Base-by-base conservation (phyloP, 129 eudicot species). In the Centaurea solstitialis region DNA sequence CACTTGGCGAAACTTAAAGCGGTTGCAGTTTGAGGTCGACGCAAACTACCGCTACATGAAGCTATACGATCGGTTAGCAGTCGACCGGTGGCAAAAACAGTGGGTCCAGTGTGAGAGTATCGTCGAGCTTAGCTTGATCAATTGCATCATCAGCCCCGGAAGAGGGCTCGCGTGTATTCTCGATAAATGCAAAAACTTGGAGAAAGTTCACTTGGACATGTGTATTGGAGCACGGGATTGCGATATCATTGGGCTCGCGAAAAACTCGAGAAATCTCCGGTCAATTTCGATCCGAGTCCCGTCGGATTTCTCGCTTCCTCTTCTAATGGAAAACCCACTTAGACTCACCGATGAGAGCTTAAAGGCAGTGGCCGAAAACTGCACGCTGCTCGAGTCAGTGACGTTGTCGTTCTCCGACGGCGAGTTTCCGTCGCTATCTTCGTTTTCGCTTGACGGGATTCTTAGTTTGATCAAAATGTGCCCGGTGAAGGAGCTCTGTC, bases 151-250 rank as follows among this genome's bases (percentile, higher is more conserved):
- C 40, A 87, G 84, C 82, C 97, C 95, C 0, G 97, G 98, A 5
- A 82, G 92, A 83, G 98, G 98, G 23, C 89, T 94, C 8, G 97
- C 98, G 26, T 91, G 98, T 86, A 82, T 94, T 20, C 68, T 94
- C n/a, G 91, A 80, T 12, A 91, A 88, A 73, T 94, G 98, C 84
- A 78, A 81, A 77, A 91, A 90, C 78, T 81, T 94, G 72, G 93
- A 93, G 82, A 89, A 85, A 69, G 76, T 91, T 75, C 84, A 85
- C 22, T 72, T 93, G 72, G 98, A 94, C 86, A 87, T 90, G 96
- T 94, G 98, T 79, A 87, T 88, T 28, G 98, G 98, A 20, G 90
- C 85, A 2, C 77, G 91, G 37, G 97, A 94, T 41, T 75, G 59
- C 35, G 97, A 91, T 26, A 82, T 94, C 24, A 72, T 90, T 43